These are phyloP conservation scores for Verticillium alfalfae DNA, from an alignment of 2,329 filamentous ascomycete genomes.

Conservation along the genomic window DNA sequence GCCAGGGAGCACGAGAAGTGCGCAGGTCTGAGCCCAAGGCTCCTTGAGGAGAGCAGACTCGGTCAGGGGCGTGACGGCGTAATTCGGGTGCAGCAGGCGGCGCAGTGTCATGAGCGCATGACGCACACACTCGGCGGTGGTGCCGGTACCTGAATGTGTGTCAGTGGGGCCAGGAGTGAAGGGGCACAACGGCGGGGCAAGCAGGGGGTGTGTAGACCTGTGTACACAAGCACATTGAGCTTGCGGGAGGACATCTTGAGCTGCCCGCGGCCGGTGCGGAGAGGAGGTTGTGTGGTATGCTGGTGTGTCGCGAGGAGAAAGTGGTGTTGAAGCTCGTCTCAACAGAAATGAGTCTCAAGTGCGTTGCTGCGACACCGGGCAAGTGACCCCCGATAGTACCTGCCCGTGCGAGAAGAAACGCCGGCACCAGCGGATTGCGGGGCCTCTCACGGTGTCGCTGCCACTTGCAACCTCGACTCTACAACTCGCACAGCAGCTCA, in stretches of 20 bases:
- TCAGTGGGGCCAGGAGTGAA: conserved; percentile 14
- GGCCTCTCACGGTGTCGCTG: background rate
- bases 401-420: background rate
- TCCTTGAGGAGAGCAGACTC: conserved; percentile 79
- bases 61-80: conserved; percentile 83
- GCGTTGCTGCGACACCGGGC: background rate
- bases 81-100: conserved; percentile 79
- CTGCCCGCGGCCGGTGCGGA: background rate
- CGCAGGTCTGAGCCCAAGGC: conserved; percentile 83
- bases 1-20: conserved; percentile 85
- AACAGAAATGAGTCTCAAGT: background rate
- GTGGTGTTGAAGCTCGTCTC: background rate
- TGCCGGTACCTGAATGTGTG: conserved; percentile 62
- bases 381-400: background rate
- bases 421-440: background rate
- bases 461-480: background rate
- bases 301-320: background rate
- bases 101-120: conserved; percentile 86
- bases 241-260: conserved; percentile 57
- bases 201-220: conserved; percentile 45
- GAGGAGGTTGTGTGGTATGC: background rate
- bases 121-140: conserved; percentile 80
- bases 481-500: background rate
- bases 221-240: conserved; percentile 91
- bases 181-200: conserved; percentile 11